phyloP scores from a whole-genome alignment of 2,329 filamentous ascomycete genomes.

The Fusarium goolgardi region DNA sequence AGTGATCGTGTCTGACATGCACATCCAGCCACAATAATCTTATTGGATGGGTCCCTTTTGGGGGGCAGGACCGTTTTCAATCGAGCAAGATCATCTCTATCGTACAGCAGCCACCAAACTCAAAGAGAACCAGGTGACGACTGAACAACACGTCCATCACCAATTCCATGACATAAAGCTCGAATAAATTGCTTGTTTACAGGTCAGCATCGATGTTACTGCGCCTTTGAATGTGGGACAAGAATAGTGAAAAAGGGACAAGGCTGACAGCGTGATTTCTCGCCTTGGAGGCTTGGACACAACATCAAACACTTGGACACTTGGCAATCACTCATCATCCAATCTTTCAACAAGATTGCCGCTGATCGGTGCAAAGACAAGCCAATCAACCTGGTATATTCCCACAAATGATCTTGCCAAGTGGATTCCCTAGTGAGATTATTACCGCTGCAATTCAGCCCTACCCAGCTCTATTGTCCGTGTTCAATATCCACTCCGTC shows the following conservation, averaged over 20 bases:
- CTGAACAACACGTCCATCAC: not conserved
- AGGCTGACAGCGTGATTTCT: not conserved
- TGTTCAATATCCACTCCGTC: not conserved
- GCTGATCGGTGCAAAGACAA: not conserved
- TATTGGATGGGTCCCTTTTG: not conserved
- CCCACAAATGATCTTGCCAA: not conserved
- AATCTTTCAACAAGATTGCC: not conserved
- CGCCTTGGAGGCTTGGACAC: not conserved
- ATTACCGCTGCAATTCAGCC: slow-evolving; percentile 14
- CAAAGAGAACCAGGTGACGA: too few relatives aligned
- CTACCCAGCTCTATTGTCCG: too few relatives aligned
- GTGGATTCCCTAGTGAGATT: not conserved
- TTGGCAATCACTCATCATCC: not conserved
- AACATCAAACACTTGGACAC: not conserved
- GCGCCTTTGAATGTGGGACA: not conserved
- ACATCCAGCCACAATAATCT: not conserved
- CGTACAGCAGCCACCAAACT: not conserved
- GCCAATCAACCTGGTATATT: not conserved
- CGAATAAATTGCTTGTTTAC: not conserved
- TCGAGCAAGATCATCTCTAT: not conserved
- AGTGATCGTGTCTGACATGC: slow-evolving; percentile 9
- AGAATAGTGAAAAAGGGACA: too few relatives aligned
- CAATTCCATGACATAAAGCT: not conserved
- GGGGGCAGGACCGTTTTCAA: not conserved
- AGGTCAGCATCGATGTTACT: too few relatives aligned